Evolutionary conservation across 768 basidiomycete species (phyloP), one percentile per base, ranked within the genome.

Genomic region (Rhizopogon rudus): DNA sequence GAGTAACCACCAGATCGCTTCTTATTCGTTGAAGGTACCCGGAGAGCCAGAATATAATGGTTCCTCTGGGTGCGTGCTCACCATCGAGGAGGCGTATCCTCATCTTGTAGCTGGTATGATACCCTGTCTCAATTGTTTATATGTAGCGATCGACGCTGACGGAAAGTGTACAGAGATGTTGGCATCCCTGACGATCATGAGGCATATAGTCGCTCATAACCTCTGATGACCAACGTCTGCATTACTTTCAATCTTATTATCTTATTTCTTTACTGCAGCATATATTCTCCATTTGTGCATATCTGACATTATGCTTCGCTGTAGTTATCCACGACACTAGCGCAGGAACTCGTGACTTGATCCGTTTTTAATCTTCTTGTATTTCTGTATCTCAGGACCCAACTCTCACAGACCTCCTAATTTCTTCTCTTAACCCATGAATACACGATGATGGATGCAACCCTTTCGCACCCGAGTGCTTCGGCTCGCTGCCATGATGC

Each of bases 61-160:
- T 44, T 84, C 83, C 0, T 84, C 84, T 2, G 84, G 84, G 1
- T 82, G 81, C 56, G 79, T 80, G 71, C 68, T 88, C 45, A 83
- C 79, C 29, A 75, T 88, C 17, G 83, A 85, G 41, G 87, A 87
- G 60, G 71, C 74, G 6, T 87, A 78, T 51, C 75, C 73, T 2
- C 72, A 81, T 51, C 71, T 87, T 41, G 80, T 80, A 33, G 73
- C 74, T 53, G 87, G 87, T 83, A 61, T 59, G 77, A 68, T 49
- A 52, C 22, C 44, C 22, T 44, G 28, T 22, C 52, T 51, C 31
- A 33, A 45, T 14, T 40, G 22, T 48, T 20, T 40, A 39, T 53
- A 53, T 25, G 1, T 16, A 28, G 16, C 44, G 51, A 31, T 55
- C 60, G 59, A 55, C 17, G 50, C 58, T 65, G 45, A 56, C 14